Base-by-base conservation (phyloP, 228 moss, liverwort and hornwort species). In the Sphagnum magellanicum region DNA sequence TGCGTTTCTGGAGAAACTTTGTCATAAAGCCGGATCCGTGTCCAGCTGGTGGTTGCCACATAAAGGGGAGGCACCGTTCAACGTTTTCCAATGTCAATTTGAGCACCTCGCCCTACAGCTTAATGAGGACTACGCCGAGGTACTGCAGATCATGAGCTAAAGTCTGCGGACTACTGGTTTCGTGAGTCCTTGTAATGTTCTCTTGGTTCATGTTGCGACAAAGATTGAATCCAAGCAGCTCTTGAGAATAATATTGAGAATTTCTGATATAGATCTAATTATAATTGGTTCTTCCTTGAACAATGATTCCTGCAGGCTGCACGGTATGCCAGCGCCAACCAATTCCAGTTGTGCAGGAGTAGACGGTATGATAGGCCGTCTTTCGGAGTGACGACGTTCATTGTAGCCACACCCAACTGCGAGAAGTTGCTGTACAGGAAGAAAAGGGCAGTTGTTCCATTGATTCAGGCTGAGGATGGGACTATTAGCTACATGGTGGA, bases 391-490 rank as follows among this genome's bases (percentile, higher is more conserved):
- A 63, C 59, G 15, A 76, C 79, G 13, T 82, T 73, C 13, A 48
- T 73, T 46, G 82, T 82, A n/a, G 74, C 79, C 10, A 64, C 79
- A 48, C 68, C 67, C 61, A 79, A 76, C n/a, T 17, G 74, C 14
- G 60, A 78, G 0, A 10, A 48, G 51, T 67, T 67, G 16, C 32
- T 82, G 60, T 75, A 75, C 75, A 78, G 78, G 60, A 48, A 68
- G 15, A 76, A 76, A 59, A 75, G 59, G 4, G 73, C 48, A 16
- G 52, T 76, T 50, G 65, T 78, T 71, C 65, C 68, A 5, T 65
- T 82, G 68, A 76, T 60, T 6, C 71, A 82, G 17, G 68, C 7
- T 14, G 63, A 70, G 17, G 60, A 82, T 9, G 79, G 82, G 13
- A 63, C 70, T 5, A 75, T 76, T 13, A 50, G 11, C 6, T 82